Evolutionary conservation across 2,329 filamentous ascomycete species (phyloP), one percentile per base, ranked within the genome.

Genomic region (Alternaria metachromatica): DNA sequence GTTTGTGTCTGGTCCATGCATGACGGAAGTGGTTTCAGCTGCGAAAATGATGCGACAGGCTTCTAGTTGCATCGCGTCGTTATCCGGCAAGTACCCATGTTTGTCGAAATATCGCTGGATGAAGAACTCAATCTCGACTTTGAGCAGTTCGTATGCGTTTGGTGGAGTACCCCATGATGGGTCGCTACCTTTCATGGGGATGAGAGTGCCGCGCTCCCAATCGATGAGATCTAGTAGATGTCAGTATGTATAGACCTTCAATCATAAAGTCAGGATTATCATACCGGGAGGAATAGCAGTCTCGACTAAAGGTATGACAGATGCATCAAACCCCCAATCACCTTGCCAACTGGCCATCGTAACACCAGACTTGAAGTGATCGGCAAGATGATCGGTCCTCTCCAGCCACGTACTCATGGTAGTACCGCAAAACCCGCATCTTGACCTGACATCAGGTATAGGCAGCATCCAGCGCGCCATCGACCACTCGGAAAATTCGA

Each of bases 401-500:
- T 75, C 69, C 11, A 50, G 50, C 73, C 73, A 76, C 0, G 67
- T 71, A 6, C 18, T 59, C 65, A 76, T 70, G 1, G 55, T 63
- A 5, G 63, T 45, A 3, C 57, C 66, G 51, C 73, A 76, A 26
- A 76, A 76, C 5, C 74, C 74, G 49, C 74, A 76, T 25, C 67
- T 58, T 2, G 71, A 67, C 3, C 65, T 61, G 8, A 75, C 68
- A 3, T 69, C 62, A 1, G 70, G 67, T 67, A 69, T 73, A 13
- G 72, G 66, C 8, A 71, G n/a, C 62, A 65, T 74, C 72, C 73
- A 76, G 12, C 59, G 55, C 20, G 63, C 60, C 72, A 76, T 75
- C 43, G 73, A 69, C 80, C 67, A 88, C 13, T 69, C 66, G 1
- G 63, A 59, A 20, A 69, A 74, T 18, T 65, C 66, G 4, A 67